Percentiles rank a stretch among this genome's conserved stretches.
phyloP scores from a whole-genome alignment of 1,139 yeast species.

The Scheffersomyces lignicola region DNA sequence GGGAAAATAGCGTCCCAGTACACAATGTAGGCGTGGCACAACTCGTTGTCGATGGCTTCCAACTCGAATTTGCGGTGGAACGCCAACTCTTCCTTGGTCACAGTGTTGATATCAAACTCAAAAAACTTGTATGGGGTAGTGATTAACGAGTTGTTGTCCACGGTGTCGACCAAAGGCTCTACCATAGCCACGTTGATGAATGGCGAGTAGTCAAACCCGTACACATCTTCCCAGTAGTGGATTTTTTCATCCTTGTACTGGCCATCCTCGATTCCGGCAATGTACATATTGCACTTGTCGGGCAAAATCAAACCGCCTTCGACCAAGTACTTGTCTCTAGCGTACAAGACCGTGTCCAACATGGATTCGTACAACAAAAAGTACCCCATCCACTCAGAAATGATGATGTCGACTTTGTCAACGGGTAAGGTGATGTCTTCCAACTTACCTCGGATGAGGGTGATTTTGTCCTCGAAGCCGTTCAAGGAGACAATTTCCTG shows the following conservation, averaged over 20 bases:
- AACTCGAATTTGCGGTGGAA: slow-evolving; percentile 68
- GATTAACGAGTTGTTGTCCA: slow-evolving; percentile 73
- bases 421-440: slow-evolving; percentile 89
- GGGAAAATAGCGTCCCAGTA: slow-evolving; percentile 95
- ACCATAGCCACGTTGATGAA: slow-evolving; percentile 74
- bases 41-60: slow-evolving; percentile 74
- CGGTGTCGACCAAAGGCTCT: slow-evolving; percentile 94
- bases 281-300: slow-evolving; percentile 85
- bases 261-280: slow-evolving; percentile 94
- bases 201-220: slow-evolving; percentile 90
- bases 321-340: slow-evolving; percentile 88
- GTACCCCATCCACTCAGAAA: slow-evolving; percentile 99
- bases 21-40: slow-evolving; percentile 83
- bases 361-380: slow-evolving; percentile 93
- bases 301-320: slow-evolving; percentile 93
- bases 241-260: slow-evolving; percentile 91
- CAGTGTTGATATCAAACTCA: slow-evolving; percentile 88
- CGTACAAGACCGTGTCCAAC: slow-evolving; percentile 94
- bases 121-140: slow-evolving; percentile 71
- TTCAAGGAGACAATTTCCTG: slow-evolving; percentile 78
- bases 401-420: slow-evolving; percentile 83
- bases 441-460: slow-evolving; percentile 87
- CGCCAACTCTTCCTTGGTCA: slow-evolving; percentile 77
- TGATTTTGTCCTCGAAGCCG: slow-evolving; percentile 85
- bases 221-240: slow-evolving; percentile 94